Base-by-base conservation (phyloP, 495 filamentous ascomycete species). In the Annulohypoxylon bovei region DNA sequence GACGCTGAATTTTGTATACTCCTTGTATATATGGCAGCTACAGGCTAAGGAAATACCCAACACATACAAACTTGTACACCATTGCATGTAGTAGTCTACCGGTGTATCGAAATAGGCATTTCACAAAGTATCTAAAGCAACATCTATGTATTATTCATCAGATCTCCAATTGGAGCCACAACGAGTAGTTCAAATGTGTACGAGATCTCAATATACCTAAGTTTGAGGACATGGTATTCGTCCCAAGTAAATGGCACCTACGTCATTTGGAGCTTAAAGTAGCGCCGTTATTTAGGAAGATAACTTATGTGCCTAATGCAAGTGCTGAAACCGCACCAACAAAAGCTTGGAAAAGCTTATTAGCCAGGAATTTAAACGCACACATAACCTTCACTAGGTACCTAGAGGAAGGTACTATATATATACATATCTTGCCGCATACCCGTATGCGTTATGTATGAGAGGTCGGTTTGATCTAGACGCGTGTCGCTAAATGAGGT, bases 211-310 rank as follows among this genome's bases (percentile, higher is more conserved):
- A n/a, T n/a, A n/a, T 32, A 32, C 30, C 3, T 32, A 32, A 8
- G 30, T 32, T 32, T 32, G 30, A 4, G 20, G 42, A 23, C 37
- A 40, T 46, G 42, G 46, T 28, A 37, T 18, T 27, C 22, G 35
- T 62, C 63, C 69, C 54, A 64, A 52, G 25, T 42, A 42, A 16
- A 49, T 18, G 63, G 63, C 58, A 67, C 52, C 52, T 64, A 72
- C 59, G 69, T 72, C 63, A 65, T 60, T 58, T 62, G 23, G 58
- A 58, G 57, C 35, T 62, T 66, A 30, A 53, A 58, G 50, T 16
- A 20, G 25, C 22, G 30, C 7, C 6, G 6, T 6, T 9, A 42
- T 5, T 39, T 65, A 65, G 67, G 61, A 47, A 20, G 61, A 39
- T 65, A 61, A 50, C 18, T 56, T 55, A 62, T 54, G 68, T 55